phyloP scores from a whole-genome alignment of 345 rosid species.

The Citrus trifoliata region DNA sequence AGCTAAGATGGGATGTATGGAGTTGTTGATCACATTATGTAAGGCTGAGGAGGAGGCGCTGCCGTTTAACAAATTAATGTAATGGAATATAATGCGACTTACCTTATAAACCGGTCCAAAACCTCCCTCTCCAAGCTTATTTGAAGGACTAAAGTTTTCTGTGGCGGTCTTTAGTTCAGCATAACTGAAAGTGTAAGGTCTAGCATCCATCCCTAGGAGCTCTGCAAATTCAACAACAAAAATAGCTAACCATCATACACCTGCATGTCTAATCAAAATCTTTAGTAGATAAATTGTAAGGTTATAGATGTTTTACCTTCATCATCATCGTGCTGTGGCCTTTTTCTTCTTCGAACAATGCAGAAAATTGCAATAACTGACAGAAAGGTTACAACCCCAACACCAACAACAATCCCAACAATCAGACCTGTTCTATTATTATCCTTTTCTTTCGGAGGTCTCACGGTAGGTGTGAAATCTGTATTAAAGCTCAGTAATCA shows the following conservation, averaged over 20 bases:
- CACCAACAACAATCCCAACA: slow-evolving; percentile 56
- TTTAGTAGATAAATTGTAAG: neutral
- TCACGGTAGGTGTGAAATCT: slow-evolving; percentile 70
- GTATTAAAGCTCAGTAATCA: slow-evolving; percentile 21
- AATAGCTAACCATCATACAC: neutral
- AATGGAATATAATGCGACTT: slow-evolving; percentile 6
- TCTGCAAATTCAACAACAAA: slow-evolving; percentile 12
- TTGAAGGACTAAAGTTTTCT: slow-evolving; percentile 8
- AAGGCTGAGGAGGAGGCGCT: too few relatives aligned
- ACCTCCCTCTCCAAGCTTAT: slow-evolving; percentile 89
- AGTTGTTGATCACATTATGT: too few relatives aligned
- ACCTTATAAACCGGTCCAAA: slow-evolving; percentile 81
- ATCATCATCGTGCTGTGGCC: slow-evolving; percentile 34
- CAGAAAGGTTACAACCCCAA: slow-evolving; percentile 35
- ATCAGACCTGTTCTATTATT: slow-evolving; percentile 36
- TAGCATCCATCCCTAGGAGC: slow-evolving; percentile 17
- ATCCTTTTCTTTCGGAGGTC: slow-evolving; percentile 36
- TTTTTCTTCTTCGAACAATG: slow-evolving; percentile 39
- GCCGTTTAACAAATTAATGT: too few relatives aligned
- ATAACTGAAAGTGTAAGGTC: slow-evolving; percentile 15
- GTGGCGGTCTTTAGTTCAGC: slow-evolving; percentile 5
- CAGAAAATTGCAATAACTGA: slow-evolving; percentile 27
- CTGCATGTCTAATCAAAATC: neutral
- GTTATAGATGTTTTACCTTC: slow-evolving; percentile 44
- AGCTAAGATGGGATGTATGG: too few relatives aligned